Conservation (phyloP, 306 rosid species). For the Quercus glauca region DNA sequence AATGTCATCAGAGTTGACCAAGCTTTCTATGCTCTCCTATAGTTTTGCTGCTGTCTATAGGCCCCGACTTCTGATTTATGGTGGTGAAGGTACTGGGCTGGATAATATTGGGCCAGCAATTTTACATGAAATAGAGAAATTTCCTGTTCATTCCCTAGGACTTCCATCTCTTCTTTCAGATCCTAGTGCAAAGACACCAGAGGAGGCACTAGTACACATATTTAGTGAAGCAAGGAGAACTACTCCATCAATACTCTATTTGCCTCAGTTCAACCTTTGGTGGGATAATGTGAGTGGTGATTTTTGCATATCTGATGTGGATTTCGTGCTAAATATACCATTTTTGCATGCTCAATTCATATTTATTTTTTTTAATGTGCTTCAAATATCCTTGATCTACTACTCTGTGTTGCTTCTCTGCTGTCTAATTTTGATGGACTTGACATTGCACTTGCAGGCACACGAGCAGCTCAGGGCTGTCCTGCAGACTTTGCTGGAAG, state of each 20-base stretch:
- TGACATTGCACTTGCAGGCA: conserved; percentile 72
- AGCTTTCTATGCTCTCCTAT: conserved; percentile 78
- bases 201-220: conserved; percentile 95
- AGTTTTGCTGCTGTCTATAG: conserved; percentile 88
- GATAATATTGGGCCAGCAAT: conserved; percentile 99
- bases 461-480: conserved; percentile 94
- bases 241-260: conserved; percentile 88
- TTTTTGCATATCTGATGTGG: conserved; percentile 10
- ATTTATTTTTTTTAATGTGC: conserved; percentile 8
- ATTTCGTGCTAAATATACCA: conserved; percentile 5
- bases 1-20: conserved; percentile 67
- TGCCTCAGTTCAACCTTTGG: conserved; percentile 92
- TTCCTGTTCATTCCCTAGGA: conserved; percentile 92
- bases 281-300: conserved; percentile 87
- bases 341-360: conserved; percentile 14
- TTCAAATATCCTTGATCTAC: neutral
- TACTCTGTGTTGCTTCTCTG: conserved; percentile 1
- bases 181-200: conserved; percentile 98
- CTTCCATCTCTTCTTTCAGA: conserved; percentile 93
- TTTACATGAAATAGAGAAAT: conserved; percentile 94
- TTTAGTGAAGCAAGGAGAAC: conserved; percentile 85
- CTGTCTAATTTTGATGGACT: conserved; percentile 29
- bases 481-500: conserved; percentile 80
- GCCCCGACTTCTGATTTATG: conserved; percentile 90
- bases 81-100: conserved; percentile 94